These are phyloP conservation scores for Alloteropsis semialata DNA, from an alignment of 176 grass and related monocot genomes.

Conservation along the genomic window DNA sequence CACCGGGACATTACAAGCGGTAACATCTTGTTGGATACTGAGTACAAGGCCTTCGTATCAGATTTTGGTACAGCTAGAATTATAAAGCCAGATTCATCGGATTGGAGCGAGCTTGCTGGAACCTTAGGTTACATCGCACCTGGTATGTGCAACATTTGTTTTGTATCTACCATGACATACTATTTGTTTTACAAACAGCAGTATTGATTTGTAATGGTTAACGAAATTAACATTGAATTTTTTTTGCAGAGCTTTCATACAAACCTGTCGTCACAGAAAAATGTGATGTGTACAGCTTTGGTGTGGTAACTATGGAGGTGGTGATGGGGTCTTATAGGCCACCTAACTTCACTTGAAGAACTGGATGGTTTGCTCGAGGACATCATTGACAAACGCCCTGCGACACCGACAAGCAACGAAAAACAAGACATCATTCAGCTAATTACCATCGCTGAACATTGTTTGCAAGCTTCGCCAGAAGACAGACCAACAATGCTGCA, in stretches of 20 bases:
- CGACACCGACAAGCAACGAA: neutral
- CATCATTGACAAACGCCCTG: slow-evolving; percentile 1
- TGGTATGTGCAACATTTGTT: neutral
- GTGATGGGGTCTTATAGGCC: slow-evolving; percentile 11
- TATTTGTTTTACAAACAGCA: no score
- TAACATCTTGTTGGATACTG: slow-evolving; percentile 29
- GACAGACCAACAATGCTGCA: slow-evolving; percentile 15
- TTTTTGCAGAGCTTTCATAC: no score
- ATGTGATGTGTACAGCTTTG: slow-evolving; percentile 35
- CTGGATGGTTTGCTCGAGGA: neutral
- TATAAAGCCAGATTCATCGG: slow-evolving; percentile 13
- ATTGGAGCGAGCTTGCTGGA: slow-evolving; percentile 25
- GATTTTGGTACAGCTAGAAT: slow-evolving; percentile 33
- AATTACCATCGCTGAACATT: neutral
- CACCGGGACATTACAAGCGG: slow-evolving; percentile 25
- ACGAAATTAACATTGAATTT: no score
- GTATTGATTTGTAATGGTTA: no score
- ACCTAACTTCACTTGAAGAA: neutral
- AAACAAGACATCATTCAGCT: neutral
- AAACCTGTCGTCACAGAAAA: neutral
- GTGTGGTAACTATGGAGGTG: slow-evolving; percentile 19
- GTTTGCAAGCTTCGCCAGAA: neutral
- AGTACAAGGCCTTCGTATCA: slow-evolving; percentile 22
- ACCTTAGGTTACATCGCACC: slow-evolving; percentile 31
- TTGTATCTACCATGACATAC: no score